Conservation (phyloP, 768 basidiomycete species). For the Auriscalpium vulgare region DNA sequence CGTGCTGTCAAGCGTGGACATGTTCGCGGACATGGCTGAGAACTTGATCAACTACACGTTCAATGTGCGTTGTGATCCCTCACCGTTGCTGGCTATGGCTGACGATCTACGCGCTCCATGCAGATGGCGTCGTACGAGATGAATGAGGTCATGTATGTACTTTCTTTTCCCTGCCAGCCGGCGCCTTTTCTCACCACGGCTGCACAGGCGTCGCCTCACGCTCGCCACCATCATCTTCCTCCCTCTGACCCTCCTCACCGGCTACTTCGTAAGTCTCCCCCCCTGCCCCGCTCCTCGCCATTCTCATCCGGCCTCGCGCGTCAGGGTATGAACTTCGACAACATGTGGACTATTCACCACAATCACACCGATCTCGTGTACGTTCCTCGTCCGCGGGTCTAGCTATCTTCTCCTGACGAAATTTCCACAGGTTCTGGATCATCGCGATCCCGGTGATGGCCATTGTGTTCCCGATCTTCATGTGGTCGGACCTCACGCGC, state of each 20-base stretch:
- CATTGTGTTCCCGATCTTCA: constrained; percentile 44
- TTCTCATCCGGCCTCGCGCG: constrained; percentile 10
- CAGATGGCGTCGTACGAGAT: constrained; percentile 69
- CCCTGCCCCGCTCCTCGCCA: not conserved
- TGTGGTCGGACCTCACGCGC: constrained; percentile 40
- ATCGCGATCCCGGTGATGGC: constrained; percentile 54
- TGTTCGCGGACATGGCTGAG: constrained; percentile 63
- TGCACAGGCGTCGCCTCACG: constrained; percentile 50
- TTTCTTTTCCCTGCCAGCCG: not conserved
- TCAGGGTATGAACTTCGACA: constrained; percentile 60
- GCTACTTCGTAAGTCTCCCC: constrained; percentile 53
- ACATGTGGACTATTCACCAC: constrained; percentile 42
- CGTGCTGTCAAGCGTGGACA: constrained; percentile 59
- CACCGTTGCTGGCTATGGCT: not conserved
- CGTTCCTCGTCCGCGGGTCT: constrained; percentile 1
- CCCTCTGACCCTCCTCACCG: constrained; percentile 61
- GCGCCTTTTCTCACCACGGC: not conserved
- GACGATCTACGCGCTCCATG: not conserved
- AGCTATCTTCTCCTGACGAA: not conserved
- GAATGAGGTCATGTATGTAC: constrained; percentile 61
- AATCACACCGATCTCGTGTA: constrained; percentile 20
- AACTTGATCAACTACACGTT: constrained; percentile 70
- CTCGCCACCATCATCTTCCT: constrained; percentile 65
- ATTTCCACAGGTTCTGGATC: constrained; percentile 49
- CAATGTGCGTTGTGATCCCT: constrained; percentile 40